These are phyloP conservation scores for Melastoma candidum DNA, from an alignment of 441 rosid species.

Conservation along the genomic window DNA sequence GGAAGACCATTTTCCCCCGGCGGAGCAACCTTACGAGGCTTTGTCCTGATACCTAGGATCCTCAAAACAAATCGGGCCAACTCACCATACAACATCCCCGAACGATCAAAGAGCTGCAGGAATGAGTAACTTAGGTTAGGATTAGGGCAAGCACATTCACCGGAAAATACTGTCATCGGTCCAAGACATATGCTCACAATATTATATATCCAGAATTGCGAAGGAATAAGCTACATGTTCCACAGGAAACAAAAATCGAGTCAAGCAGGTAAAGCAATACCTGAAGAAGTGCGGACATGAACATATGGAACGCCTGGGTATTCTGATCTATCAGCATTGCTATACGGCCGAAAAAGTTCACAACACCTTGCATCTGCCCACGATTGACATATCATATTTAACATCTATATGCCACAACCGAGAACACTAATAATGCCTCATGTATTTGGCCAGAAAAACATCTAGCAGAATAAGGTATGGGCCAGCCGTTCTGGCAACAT, in stretches of 20 bases:
- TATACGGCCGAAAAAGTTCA: constrained; percentile 80
- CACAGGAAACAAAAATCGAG: not conserved
- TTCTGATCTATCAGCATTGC: constrained; percentile 89
- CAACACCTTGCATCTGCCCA: constrained; percentile 91
- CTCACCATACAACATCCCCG: constrained; percentile 83
- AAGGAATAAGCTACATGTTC: not conserved
- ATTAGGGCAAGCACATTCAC: not conserved
- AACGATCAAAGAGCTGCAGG: constrained; percentile 81
- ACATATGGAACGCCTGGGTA: constrained; percentile 94
- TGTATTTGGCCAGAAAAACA: too few relatives aligned
- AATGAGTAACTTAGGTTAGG: constrained; percentile 3
- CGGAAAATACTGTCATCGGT: too few relatives aligned
- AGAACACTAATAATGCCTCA: not conserved
- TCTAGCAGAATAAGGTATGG: too few relatives aligned
- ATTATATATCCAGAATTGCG: too few relatives aligned
- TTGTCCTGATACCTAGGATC: constrained; percentile 69
- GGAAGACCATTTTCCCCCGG: constrained; percentile 56
- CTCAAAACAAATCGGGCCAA: constrained; percentile 88
- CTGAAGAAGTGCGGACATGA: constrained; percentile 97
- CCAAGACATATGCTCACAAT: too few relatives aligned
- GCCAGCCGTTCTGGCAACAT: too few relatives aligned
- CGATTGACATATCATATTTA: constrained; percentile 7
- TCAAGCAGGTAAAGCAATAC: constrained; percentile 24
- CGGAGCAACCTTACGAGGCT: constrained; percentile 53
- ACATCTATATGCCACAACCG: not conserved